Conservation (phyloP, 345 rosid genomes). For the Populus davidiana region DNA sequence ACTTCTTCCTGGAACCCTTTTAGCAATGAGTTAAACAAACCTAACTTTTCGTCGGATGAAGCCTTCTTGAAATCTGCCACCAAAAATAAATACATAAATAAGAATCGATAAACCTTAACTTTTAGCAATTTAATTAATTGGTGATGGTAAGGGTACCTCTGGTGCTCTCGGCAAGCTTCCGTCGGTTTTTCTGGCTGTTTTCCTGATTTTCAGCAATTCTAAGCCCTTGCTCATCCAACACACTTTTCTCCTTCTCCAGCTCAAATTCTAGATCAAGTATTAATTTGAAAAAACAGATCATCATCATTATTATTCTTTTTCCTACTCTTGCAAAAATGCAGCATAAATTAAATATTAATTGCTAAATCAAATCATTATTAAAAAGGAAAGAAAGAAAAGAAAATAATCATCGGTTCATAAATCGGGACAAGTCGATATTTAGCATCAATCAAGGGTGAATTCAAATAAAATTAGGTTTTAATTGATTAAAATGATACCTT, state of each 20-base stretch:
- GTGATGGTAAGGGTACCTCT: constrained; percentile 48
- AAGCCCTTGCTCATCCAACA: constrained; percentile 92
- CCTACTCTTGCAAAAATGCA: too few species aligned
- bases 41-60: constrained; percentile 74
- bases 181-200: constrained; percentile 85
- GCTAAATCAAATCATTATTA: too few species aligned
- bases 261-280: constrained; percentile 55
- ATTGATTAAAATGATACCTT: constrained; percentile 42
- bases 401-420: too few species aligned
- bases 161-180: constrained; percentile 98
- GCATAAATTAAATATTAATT: too few species aligned
- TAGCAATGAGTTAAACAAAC: constrained; percentile 82
- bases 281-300: too few species aligned
- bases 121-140: neutral
- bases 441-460: too few species aligned
- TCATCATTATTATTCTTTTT: too few species aligned
- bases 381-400: too few species aligned
- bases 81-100: neutral
- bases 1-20: constrained; percentile 99
- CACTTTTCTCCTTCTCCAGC: constrained; percentile 85
- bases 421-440: too few species aligned
- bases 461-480: neutral
- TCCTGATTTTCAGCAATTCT: constrained; percentile 96
- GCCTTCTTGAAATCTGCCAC: constrained; percentile 92
- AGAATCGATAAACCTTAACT: neutral